Evolutionary conservation across 768 basidiomycete species (phyloP), one percentile per base, ranked within the genome.

Genomic region (Fistulinella prunicolor): DNA sequence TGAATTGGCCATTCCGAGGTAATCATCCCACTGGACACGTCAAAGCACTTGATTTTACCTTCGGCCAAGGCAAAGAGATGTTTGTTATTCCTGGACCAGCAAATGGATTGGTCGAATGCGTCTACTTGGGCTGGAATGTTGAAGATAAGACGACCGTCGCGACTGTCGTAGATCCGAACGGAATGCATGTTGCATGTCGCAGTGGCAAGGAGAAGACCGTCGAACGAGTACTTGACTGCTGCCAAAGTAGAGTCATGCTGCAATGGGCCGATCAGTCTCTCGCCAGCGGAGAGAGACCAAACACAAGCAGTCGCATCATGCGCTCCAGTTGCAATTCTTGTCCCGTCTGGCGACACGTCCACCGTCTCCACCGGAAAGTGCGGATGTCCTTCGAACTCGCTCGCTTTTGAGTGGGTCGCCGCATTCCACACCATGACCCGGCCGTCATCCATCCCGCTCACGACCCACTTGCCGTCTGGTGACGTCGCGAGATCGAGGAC

Each of bases 211-310:
- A 16, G 6, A n/a, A 0, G 1, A n/a, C 56, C 48, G 6, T 36
- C 19, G 6, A 51, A 56, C 3, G 56, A 58, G 23, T 47, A 58
- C 6, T 38, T 54, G 32, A 42, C 26, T 3, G 39, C 38, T 10
- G 20, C 43, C 13, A 51, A 20, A 4, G 0, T 8, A 5, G 10
- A 5, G 10, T 19, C 5, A 4, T 42, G 32, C 12, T 21, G 14
- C 14, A 39, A 9, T 10, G 37, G 44, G 4, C 17, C 35, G 1
- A 46, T 35, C 0, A 56, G 39, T 12, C 14, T 50, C 13, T 32
- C 0, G 9, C 44, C 44, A 20, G 7, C 23, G 1, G 42, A 40
- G 4, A 53, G 37, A 3, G 50, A 54, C 56, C 45, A 58, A n/a
- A 58, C 42, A 4, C 21, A 30, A 3, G 17, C 20, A 9, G 44